Conservation (phyloP, 163 green algal species). For the Smithsoniella earleae region DNA sequence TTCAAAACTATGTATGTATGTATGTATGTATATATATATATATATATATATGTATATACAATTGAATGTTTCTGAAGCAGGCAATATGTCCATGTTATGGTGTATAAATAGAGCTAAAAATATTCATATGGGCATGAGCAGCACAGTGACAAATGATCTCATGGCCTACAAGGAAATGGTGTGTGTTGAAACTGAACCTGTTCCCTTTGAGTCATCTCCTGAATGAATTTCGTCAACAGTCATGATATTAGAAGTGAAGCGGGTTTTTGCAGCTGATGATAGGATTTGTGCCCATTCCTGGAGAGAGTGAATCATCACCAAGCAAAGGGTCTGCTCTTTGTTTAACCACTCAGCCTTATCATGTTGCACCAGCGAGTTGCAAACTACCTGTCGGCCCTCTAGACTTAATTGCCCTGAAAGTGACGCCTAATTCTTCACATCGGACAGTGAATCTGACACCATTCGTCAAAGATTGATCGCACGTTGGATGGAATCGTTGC, state of each 20-base stretch:
- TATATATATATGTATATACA: no score
- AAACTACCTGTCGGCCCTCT: constrained; percentile 17
- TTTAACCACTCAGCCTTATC: background rate
- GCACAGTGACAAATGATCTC: no score
- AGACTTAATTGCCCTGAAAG: constrained; percentile 15
- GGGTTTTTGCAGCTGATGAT: background rate
- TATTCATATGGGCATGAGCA: no score
- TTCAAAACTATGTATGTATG: no score
- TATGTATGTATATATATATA: no score
- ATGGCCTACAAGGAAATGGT: no score
- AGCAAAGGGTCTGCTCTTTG: background rate
- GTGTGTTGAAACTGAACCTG: no score
- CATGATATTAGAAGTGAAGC: constrained; percentile 27
- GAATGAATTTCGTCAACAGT: constrained; percentile 15
- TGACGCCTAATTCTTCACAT: background rate
- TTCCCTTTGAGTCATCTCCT: background rate
- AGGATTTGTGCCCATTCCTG: constrained; percentile 1
- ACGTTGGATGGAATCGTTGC: constrained; percentile 6
- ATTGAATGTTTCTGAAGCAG: no score
- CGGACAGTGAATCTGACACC: background rate
- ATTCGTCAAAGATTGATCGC: background rate
- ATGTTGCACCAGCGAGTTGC: background rate
- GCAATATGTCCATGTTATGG: no score
- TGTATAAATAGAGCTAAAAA: no score
- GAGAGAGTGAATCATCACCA: background rate